Base-by-base conservation (phyloP, 768 basidiomycete species). In the Lactarius deliciosus region DNA sequence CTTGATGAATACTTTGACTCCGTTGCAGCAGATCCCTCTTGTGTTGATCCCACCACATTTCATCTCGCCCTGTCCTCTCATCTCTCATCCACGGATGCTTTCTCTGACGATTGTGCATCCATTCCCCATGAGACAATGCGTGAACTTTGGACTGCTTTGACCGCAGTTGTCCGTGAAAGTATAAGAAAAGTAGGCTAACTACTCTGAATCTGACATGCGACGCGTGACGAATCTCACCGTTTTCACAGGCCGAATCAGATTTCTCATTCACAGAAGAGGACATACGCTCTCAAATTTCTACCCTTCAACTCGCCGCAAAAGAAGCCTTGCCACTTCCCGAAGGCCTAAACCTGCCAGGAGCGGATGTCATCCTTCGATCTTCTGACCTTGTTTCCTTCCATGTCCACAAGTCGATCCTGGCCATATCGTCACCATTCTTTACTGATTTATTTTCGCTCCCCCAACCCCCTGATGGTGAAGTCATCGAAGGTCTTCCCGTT, bases 361-460 rank as follows among this genome's bases (percentile, higher is more conserved):
- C 30, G 54, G 50, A 40, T 28, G 30, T 43, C 28, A n/a, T 54
- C 13, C 9, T 57, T 34, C 55, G 9, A 9, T 57, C 55, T 0
- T 57, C 32, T 18, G 55, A 57, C 32, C 18, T 18, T 22, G 10
- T 18, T 25, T n/a, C n/a, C 2, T 60, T 34, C 36, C 25, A n/a
- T 3, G 54, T 60, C 15, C 32, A 58, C 36, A 65, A 65, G 16
- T n/a, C 45, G 13, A 40, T 36, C 38, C 41, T 65, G 2, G 20
- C 28, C n/a, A 40, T n/a, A 6, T 34, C 45, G 7, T 65, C 64
- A 15, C 43, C 57, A 9, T 57, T 65, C 8, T 65, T 65, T 32
- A 9, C 8, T 18, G 55, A 57, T 34, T 18, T 57, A 32, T 57
- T 57, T 28, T 57, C 55, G 5, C 55, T 57, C 28, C 55, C 55